Evolutionary conservation across 768 basidiomycete genomes (phyloP).

Genomic region (Pleurotus eryngii): DNA sequence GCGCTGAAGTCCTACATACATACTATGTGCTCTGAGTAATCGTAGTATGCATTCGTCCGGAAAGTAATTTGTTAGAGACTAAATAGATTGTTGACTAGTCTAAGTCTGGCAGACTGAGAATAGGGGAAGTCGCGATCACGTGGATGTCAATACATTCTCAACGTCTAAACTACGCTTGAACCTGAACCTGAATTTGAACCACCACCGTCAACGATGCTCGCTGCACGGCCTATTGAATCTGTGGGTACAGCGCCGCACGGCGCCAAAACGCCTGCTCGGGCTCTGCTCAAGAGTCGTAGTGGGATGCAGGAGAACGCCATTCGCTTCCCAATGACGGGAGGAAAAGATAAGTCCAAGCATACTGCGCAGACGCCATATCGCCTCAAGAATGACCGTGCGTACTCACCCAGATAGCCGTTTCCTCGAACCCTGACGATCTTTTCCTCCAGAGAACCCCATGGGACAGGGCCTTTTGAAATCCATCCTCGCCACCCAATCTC

Average conservation of each 20-base stretch:
- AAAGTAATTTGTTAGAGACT: no score
- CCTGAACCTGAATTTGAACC: background rate
- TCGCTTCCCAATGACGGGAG: conserved; percentile 1
- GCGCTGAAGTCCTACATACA: no score
- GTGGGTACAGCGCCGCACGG: background rate
- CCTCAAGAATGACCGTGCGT: conserved; percentile 2
- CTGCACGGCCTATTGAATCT: background rate
- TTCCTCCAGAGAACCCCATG: background rate
- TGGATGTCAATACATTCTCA: no score
- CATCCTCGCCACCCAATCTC: conserved; percentile 23
- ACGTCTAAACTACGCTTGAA: no score
- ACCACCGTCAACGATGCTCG: background rate
- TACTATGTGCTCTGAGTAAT: no score
- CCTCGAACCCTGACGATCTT: background rate
- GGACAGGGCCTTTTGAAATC: conserved; percentile 5
- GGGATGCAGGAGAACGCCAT: conserved; percentile 7
- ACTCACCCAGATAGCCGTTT: no score
- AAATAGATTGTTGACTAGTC: no score
- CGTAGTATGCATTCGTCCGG: no score
- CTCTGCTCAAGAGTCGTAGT: conserved; percentile 4
- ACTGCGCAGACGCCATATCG: conserved; percentile 3
- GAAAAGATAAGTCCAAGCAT: background rate
- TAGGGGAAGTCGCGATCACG: no score
- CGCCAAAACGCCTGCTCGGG: conserved; percentile 2
- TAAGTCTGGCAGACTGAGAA: no score